phyloP scores from a whole-genome alignment of 192 early-diverging fungal species.

The Martensiomyces pterosporus region DNA sequence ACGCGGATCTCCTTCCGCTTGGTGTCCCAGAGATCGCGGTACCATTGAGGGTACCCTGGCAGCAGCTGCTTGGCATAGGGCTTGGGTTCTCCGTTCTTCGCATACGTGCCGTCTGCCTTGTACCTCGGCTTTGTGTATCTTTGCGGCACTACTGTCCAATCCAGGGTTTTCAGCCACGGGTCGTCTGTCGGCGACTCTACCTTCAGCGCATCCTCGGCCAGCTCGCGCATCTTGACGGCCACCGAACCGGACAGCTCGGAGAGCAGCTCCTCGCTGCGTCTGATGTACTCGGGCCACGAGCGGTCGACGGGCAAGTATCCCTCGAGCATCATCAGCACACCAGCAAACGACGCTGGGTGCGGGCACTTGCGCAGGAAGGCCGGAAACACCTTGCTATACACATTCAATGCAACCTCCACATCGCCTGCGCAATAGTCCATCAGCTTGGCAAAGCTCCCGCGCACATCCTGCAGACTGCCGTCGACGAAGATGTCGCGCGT shows the following conservation, averaged over 20 bases:
- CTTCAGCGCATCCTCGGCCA: conserved; percentile 50
- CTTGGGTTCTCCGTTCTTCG: conserved; percentile 50
- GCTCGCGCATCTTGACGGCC: conserved; percentile 21
- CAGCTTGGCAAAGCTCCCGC: conserved; percentile 58
- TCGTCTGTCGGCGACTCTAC: conserved; percentile 46
- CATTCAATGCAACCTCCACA: conserved; percentile 67
- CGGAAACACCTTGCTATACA: conserved; percentile 68
- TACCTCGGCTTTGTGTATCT: conserved; percentile 43
- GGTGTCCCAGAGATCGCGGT: conserved; percentile 68
- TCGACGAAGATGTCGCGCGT: conserved; percentile 55
- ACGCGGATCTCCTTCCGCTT: conserved; percentile 59
- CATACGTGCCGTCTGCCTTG: conserved; percentile 31
- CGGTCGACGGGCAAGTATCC: conserved; percentile 76
- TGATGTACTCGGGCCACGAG: conserved; percentile 76
- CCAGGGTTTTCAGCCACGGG: conserved; percentile 78
- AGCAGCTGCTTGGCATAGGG: conserved; percentile 37
- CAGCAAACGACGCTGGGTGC: conserved; percentile 90
- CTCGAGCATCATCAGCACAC: conserved; percentile 83
- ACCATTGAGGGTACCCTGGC: conserved; percentile 74
- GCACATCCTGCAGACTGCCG: conserved; percentile 59
- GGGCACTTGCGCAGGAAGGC: conserved; percentile 78
- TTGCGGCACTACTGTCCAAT: conserved; percentile 60
- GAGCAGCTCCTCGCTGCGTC: conserved; percentile 53
- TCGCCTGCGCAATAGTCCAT: conserved; percentile 88
- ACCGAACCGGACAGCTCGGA: conserved; percentile 54